A percentile compares a stretch with the other conserved stretches of the same genome.
Evolutionary conservation across 208 protist genomes (phyloP).

Genomic region (Trypanosoma caninum): DNA sequence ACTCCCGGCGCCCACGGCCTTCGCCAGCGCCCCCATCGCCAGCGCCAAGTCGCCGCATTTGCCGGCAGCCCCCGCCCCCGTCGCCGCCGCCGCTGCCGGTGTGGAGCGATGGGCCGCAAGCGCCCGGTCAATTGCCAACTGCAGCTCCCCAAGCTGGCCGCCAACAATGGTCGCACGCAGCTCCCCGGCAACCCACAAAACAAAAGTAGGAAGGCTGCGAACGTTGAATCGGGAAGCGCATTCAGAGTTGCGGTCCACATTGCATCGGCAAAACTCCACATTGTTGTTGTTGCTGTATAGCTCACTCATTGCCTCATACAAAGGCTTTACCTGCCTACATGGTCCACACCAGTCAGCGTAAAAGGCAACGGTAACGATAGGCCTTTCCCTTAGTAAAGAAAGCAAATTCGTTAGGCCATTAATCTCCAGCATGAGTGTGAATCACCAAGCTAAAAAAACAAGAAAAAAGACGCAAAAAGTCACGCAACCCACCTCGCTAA

Average conservation of each 20-base stretch:
- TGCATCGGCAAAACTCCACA: slow-evolving; percentile 73
- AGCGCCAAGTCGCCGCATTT: slow-evolving; percentile 31
- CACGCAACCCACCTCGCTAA: not conserved
- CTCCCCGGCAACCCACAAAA: slow-evolving; percentile 61
- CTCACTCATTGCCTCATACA: slow-evolving; percentile 55
- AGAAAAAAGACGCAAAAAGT: slow-evolving; percentile 6
- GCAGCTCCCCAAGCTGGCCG: slow-evolving; percentile 48
- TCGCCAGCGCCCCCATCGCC: slow-evolving; percentile 51
- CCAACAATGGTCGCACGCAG: slow-evolving; percentile 37
- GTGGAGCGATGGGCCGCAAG: not conserved
- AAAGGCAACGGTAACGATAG: slow-evolving; percentile 81
- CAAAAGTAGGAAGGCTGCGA: slow-evolving; percentile 71
- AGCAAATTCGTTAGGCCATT: slow-evolving; percentile 61
- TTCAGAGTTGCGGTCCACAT: slow-evolving; percentile 74
- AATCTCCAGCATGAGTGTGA: slow-evolving; percentile 62
- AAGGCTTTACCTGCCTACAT: slow-evolving; percentile 66
- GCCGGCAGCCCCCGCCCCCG: not conserved
- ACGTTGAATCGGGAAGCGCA: slow-evolving; percentile 54
- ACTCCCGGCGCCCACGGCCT: slow-evolving; percentile 33
- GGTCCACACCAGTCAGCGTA: slow-evolving; percentile 90
- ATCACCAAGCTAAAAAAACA: slow-evolving; percentile 1
- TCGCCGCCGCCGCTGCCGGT: not conserved
- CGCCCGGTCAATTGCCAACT: slow-evolving; percentile 41
- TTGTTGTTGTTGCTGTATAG: slow-evolving; percentile 39
- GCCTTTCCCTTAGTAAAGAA: slow-evolving; percentile 32